Percentiles rank a stretch among this genome's conserved stretches.
These are phyloP conservation scores for Ustilago crameri DNA, from an alignment of 1,284 basidiomycete genomes.

Conservation along the genomic window DNA sequence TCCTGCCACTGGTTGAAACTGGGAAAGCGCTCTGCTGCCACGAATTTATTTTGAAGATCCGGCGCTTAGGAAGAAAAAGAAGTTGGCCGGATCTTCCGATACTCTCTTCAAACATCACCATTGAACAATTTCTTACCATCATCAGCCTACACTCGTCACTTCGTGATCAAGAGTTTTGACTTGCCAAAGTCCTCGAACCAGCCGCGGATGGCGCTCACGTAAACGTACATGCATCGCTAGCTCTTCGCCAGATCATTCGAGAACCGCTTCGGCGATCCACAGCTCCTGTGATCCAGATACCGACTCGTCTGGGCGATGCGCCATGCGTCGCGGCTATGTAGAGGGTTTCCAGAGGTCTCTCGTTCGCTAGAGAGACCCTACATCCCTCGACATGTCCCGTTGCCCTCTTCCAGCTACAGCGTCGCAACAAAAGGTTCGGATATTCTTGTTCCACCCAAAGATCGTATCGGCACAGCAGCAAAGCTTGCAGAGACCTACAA, in stretches of 20 bases:
- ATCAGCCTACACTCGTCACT: not conserved
- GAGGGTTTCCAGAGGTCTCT: constrained; percentile 37
- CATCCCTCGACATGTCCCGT: constrained; percentile 34
- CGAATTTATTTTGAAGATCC: constrained; percentile 2
- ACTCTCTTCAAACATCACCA: constrained; percentile 16
- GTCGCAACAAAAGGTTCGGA: constrained; percentile 1
- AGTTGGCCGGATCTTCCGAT: constrained; percentile 22
- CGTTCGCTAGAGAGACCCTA: constrained; percentile 31
- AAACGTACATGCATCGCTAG: not conserved
- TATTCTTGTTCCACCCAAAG: constrained; percentile 3
- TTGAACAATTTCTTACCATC: constrained; percentile 15
- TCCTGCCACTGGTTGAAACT: not conserved
- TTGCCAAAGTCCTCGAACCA: no score
- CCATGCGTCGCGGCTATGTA: constrained; percentile 34
- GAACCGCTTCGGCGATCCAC: not conserved
- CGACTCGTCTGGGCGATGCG: constrained; percentile 22
- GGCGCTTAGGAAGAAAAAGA: constrained; percentile 10
- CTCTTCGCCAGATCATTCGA: not conserved
- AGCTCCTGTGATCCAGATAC: constrained; percentile 4
- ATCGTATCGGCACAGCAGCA: not conserved
- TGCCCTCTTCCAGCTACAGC: constrained; percentile 39
- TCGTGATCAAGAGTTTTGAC: no score
- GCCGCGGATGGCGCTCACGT: not conserved
- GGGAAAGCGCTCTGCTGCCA: constrained; percentile 22
- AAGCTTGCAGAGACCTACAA: no score